Base-by-base conservation (phyloP, 441 rosid genomes). In the Erodium moschatum region DNA sequence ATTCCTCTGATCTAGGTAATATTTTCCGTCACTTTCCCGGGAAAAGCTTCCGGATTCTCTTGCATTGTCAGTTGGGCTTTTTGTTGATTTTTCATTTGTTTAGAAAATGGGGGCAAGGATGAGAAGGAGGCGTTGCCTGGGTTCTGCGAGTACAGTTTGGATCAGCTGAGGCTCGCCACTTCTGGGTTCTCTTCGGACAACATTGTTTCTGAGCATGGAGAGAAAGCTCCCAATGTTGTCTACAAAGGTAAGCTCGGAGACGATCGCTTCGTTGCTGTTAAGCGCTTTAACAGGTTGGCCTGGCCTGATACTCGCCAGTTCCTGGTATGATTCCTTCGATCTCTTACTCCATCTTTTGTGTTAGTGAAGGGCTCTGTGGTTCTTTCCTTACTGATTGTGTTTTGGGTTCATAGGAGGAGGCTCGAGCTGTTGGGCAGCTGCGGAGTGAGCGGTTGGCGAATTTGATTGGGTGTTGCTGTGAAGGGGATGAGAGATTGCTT, bases 241-340 rank as follows among this genome's bases (percentile, higher is more conserved):
- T 92, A 89, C 68, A 86, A 73, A 82, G 96, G 91, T 67, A 85
- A 73, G 75, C 80, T 92, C 1, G 92, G 83, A 15, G 95, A 88
- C 61, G 90, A 81, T 70, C 83, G 82, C 4, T 87, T 79, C 79
- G 77, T 92, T 66, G 96, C 98, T 10, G 79, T 92, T 65, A 92
- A 92, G 72, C 95, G 98, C 42, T 92, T 92, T 69, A 85, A 87
- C 66, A 85, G 88, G 80, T 85, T 85, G 64, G 96, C 98, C 67
- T 92, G 98, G 98, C 95, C 98, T 8, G 98, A 89, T 73, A 72
- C 96, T 76, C 90, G 98, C 74, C 98, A 92, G 72, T 92, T 92
- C 77, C 91, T 92, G 42, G 97, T 92, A 72, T 70, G n/a, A 40
- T 68, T 35, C 40, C 76, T 73, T 54, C 0, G 21, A 12, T 46